Evolutionary conservation across 169 alveolate species (phyloP), one percentile per base, ranked within the genome.

Genomic region (Eimeria praecox): DNA sequence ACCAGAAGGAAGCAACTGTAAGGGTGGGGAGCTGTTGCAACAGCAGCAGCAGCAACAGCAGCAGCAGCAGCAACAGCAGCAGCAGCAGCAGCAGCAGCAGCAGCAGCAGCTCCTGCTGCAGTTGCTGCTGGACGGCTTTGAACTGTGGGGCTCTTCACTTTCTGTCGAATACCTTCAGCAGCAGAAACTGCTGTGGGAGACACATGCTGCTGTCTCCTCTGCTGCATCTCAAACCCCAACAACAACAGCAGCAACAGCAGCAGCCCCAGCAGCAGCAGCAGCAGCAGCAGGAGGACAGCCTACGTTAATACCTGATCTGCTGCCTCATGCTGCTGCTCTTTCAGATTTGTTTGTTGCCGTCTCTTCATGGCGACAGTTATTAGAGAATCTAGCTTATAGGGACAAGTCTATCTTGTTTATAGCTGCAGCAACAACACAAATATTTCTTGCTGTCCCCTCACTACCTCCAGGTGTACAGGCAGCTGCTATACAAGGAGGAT

Each of bases 101-200:
- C 73, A 46, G 46, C 44, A 54, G 73, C 71, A 82, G 69, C 90
- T 49, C 12, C 90, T 82, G 40, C 69, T 82, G 49, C 71, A 82
- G 14, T 30, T 82, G 49, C 52, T 82, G 46, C 16, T 82, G 71
- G 90, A 82, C 2, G 90, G 75, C 40, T 44, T 82, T 30, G 40
- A 52, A 18, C 66, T 49, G 40, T 82, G 69, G 90, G 73, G 69
- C 52, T 30, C 52, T n/a, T 42, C 73, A 12, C 12, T 22, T 1
- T 0, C 71, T 2, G 83, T 10, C 4, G 59, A 49, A 64, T 30
- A 42, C 16, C 59, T 24, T 9, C 89, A 80, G 89, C 71, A 80
- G 69, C 59, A 80, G 59, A 66, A 80, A 69, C 30, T 22, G 64
- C 38, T 20, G 35, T 9, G 12, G 30, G 1, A 30, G 80, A 20